Evolutionary conservation across 2,329 filamentous ascomycete genomes (phyloP).

Genomic region (Aotearoamyces nothofagi): DNA sequence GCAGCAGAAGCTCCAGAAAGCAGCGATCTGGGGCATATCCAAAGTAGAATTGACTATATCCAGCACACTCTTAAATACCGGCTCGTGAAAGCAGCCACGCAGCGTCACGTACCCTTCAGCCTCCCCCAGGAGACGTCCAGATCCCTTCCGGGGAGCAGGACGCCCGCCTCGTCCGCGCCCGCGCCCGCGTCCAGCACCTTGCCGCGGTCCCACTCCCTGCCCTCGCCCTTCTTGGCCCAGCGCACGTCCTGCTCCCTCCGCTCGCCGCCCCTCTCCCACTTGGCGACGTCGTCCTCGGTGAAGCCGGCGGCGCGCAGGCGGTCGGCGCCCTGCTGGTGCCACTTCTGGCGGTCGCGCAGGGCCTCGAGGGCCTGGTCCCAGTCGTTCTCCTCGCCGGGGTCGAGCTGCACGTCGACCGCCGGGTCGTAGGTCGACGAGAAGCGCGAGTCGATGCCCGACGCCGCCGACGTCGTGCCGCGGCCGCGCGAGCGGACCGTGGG

Average conservation of each 20-base stretch:
- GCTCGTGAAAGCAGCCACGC: no score
- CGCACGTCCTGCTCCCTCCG: conserved; percentile 49
- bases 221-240: conserved; percentile 41
- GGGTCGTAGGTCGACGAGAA: conserved; percentile 56
- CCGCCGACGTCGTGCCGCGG: conserved; percentile 46
- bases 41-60: no score
- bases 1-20: no score
- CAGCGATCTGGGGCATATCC: no score
- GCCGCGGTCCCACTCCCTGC: conserved; percentile 51
- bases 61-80: no score
- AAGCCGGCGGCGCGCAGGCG: conserved; percentile 67
- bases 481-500: conserved; percentile 40
- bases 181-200: conserved; percentile 42
- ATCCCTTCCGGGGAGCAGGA: no score
- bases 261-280: conserved; percentile 50
- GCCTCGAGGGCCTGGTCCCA: conserved; percentile 75
- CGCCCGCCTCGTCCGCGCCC: conserved; percentile 21
- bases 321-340: conserved; percentile 61
- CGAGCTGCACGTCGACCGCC: conserved; percentile 36
- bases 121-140: no score
- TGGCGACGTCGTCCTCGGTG: conserved; percentile 55
- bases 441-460: conserved; percentile 61
- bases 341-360: conserved; percentile 63
- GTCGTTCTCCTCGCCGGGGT: conserved; percentile 38
- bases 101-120: conserved; percentile 9